Evolutionary conservation across 176 grass and related monocot species (phyloP).

Genomic region (Oryza meyeriana): DNA sequence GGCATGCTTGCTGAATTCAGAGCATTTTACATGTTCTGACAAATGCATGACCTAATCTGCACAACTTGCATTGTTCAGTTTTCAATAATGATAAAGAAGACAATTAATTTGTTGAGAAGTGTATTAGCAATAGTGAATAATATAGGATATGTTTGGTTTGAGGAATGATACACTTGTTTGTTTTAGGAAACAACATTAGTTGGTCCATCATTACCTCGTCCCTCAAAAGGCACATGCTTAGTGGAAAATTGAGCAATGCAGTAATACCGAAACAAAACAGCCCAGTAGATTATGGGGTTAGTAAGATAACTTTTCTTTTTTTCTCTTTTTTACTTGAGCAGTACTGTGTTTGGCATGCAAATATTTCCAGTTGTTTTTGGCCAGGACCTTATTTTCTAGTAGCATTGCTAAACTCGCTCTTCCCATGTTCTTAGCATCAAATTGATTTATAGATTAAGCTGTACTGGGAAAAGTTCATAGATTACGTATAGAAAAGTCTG

Average conservation of each 20-base stretch:
- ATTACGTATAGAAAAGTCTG: constrained; percentile 9
- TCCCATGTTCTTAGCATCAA: neutral
- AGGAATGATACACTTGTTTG: no score
- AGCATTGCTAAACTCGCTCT: neutral
- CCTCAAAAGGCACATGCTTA: neutral
- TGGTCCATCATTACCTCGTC: neutral
- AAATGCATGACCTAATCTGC: neutral
- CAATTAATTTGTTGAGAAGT: neutral
- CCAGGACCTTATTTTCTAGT: neutral
- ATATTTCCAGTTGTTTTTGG: neutral
- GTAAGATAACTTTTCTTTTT: neutral
- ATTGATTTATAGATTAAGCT: constrained; percentile 14
- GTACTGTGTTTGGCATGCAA: neutral
- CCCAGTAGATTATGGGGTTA: neutral
- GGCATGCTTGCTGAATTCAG: neutral
- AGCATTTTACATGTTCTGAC: neutral
- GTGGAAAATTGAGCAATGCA: neutral
- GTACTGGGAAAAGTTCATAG: neutral
- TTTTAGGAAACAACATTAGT: no score
- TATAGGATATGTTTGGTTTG: neutral
- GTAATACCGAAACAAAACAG: neutral
- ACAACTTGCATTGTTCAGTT: neutral
- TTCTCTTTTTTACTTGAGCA: neutral
- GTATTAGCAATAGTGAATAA: neutral
- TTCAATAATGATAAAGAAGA: neutral